phyloP scores from a whole-genome alignment of 164 flowering plant genomes.

The Liriodendron chinense region DNA sequence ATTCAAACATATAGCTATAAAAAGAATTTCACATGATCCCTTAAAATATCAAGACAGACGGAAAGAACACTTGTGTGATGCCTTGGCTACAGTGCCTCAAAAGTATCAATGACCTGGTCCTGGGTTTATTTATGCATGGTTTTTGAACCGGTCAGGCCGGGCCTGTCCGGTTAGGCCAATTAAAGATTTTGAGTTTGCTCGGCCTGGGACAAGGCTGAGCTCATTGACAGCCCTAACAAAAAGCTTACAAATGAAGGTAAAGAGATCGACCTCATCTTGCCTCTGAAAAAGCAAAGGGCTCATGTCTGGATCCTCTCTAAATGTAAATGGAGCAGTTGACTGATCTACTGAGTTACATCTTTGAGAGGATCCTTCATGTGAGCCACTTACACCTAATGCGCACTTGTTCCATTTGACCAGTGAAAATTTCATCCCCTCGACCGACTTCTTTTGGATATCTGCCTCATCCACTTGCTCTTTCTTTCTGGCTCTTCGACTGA shows the following conservation, averaged over 20 bases:
- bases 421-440: background rate
- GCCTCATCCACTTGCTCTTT: background rate
- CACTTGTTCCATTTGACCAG: background rate
- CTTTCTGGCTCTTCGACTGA: slow-evolving; percentile 14
- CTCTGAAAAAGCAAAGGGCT: background rate
- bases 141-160: no score
- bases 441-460: background rate
- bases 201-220: background rate
- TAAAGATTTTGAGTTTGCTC: background rate
- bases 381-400: background rate
- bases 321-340: background rate
- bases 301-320: background rate
- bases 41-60: background rate
- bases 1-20: background rate
- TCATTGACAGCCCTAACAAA: background rate
- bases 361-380: background rate
- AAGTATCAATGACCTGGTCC: background rate
- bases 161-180: no score
- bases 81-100: background rate
- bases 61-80: background rate
- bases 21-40: background rate
- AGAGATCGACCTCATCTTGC: slow-evolving; percentile 5
- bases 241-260: background rate
- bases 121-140: no score
- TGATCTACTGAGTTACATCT: background rate